Evolutionary conservation across 257 asterid genomes (phyloP).

Genomic region (Misopates orontium): DNA sequence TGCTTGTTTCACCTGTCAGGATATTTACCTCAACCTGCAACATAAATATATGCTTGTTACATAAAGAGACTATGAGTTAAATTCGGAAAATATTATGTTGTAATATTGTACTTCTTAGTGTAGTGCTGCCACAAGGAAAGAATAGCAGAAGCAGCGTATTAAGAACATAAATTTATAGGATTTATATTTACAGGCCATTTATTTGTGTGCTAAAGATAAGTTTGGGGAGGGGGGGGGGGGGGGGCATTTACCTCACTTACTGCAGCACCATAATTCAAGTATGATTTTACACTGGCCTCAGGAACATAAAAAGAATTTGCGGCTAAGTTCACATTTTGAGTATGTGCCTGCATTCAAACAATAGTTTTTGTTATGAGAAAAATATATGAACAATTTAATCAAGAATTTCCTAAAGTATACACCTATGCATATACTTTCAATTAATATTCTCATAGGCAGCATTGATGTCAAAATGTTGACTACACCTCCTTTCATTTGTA

Average conservation of each 20-base stretch:
- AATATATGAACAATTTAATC: neutral
- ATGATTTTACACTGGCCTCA: slow-evolving; percentile 30
- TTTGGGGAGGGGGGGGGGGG: neutral
- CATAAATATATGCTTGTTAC: neutral
- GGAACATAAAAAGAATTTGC: slow-evolving; percentile 53
- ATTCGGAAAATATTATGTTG: neutral
- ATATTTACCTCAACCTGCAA: slow-evolving; percentile 64
- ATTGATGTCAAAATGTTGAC: too few relatives aligned
- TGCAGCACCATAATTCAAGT: slow-evolving; percentile 61
- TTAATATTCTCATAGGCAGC: too few relatives aligned
- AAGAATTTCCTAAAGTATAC: neutral
- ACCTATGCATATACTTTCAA: neutral
- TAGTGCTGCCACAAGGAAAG: neutral
- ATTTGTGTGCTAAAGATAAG: neutral
- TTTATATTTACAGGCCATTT: neutral
- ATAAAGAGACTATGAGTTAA: neutral
- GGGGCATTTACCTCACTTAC: slow-evolving; percentile 59
- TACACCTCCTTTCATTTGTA: too few relatives aligned
- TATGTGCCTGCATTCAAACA: slow-evolving; percentile 41
- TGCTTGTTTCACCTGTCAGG: slow-evolving; percentile 61
- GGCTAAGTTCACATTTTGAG: slow-evolving; percentile 42
- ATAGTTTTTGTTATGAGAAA: neutral
- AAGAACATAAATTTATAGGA: too few relatives aligned
- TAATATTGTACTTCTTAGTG: neutral
- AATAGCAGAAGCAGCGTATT: neutral